phyloP scores from a whole-genome alignment of 768 basidiomycete species.

The Psilocybe subaeruginosa region DNA sequence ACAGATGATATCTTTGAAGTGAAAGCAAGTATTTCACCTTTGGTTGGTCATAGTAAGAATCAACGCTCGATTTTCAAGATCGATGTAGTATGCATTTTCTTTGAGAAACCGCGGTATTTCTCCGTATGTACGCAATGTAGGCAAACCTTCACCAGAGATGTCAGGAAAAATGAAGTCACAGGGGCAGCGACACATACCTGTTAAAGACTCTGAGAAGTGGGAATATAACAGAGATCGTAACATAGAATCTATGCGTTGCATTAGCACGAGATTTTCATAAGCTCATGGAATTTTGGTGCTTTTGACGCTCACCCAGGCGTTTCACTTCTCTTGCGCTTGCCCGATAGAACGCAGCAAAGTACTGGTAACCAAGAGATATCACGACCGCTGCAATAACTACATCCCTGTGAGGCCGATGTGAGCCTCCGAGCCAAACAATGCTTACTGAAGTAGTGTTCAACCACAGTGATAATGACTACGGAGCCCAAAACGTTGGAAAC shows the following conservation, averaged over 20 bases:
- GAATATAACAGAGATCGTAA: constrained; percentile 77
- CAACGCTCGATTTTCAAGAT: constrained; percentile 76
- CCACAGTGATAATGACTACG: constrained; percentile 56
- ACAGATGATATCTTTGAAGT: background rate
- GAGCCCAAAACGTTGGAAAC: constrained; percentile 54
- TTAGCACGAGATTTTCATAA: background rate
- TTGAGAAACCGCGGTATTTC: constrained; percentile 61
- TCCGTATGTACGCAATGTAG: constrained; percentile 76
- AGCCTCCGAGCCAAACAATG: background rate
- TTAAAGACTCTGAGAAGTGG: constrained; percentile 77
- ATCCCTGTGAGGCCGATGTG: background rate
- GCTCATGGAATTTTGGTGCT: background rate
- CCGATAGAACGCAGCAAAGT: constrained; percentile 71
- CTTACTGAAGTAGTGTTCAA: constrained; percentile 67
- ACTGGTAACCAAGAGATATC: constrained; percentile 62
- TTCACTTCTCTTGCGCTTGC: constrained; percentile 77
- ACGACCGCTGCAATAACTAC: constrained; percentile 56
- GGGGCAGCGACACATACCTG: constrained; percentile 33
- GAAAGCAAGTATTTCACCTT: constrained; percentile 33
- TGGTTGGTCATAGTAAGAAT: constrained; percentile 70
- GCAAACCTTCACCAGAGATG: constrained; percentile 38
- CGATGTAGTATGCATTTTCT: constrained; percentile 68
- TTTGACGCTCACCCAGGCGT: constrained; percentile 32
- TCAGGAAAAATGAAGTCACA: background rate
- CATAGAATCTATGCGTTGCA: constrained; percentile 53